Base-by-base conservation (phyloP, 768 basidiomycete species). In the Tubosaeta sp. region DNA sequence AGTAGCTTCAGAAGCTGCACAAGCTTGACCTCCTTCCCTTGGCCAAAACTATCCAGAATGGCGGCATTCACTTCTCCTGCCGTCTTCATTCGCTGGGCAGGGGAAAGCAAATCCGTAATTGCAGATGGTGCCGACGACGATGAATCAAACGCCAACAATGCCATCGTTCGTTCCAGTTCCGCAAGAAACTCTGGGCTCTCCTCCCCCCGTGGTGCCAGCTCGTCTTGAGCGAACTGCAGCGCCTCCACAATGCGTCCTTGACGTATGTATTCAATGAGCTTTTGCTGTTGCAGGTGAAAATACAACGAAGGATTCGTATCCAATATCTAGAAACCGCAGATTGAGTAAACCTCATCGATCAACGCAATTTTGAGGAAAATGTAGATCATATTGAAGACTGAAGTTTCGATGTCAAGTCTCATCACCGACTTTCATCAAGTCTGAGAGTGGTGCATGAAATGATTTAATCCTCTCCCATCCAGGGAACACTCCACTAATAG, bases 371-470 rank as follows among this genome's bases (percentile, higher is more conserved):
- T 34, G 44, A 54, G 34, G n/a, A 39, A 52, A 44, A 38, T 18
- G 46, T 58, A 65, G 60, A 78, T 91, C 89, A 93, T 91, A 87
- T 90, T 90, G 86, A 91, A 91, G 87, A 91, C 89, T 90, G 87
- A 89, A 90, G 87, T 86, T 86, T 86, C 83, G 77, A 76, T 81
- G 76, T 74, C 43, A 60, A 68, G 63, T 83, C 69, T 94, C 94
- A 86, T 90, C 93, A 93, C 73, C 77, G 86, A 82, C 87, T 81
- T 74, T 68, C 49, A 68, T 64, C 63, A 72, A 77, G 84, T 74
- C 84, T 96, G 77, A 82, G 94, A 86, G 92, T 95, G 94, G 94
- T 96, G 94, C 94, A 96, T 96, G 91, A 88, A 86, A 81, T 68
- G 63, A 61, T 91, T 74, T 86, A 94, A 95, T 95, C 93, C 75